phyloP scores from a whole-genome alignment of 345 rosid species.

The Draba incana region DNA sequence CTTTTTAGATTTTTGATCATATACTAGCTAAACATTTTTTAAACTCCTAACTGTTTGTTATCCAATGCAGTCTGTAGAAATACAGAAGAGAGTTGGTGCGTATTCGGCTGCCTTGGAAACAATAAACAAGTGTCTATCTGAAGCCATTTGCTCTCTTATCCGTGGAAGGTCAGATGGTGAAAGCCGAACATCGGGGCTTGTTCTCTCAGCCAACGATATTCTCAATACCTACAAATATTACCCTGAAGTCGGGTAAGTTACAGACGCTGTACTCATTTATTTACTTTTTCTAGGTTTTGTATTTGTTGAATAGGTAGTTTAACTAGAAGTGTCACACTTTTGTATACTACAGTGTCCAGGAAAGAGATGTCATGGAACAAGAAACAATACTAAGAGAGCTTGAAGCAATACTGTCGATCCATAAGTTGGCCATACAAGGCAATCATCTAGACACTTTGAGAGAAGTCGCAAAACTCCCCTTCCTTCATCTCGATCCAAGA shows the following conservation, averaged over 20 bases:
- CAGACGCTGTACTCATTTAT: neutral
- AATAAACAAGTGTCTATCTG: conserved; percentile 80
- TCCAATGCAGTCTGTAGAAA: conserved; percentile 63
- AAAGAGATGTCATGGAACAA: conserved; percentile 77
- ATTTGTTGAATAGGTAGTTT: neutral
- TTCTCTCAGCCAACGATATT: conserved; percentile 82
- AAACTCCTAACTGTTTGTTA: neutral
- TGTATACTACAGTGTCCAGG: conserved; percentile 67
- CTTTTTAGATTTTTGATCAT: conserved; percentile 28
- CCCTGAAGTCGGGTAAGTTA: conserved; percentile 67
- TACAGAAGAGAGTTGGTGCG: conserved; percentile 84
- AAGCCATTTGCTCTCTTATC: conserved; percentile 71
- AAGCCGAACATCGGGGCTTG: conserved; percentile 70
- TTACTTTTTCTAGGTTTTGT: neutral
- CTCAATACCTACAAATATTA: conserved; percentile 69
- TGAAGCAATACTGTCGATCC: conserved; percentile 80
- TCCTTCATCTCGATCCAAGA: conserved; percentile 86
- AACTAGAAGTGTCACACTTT: conserved; percentile 15
- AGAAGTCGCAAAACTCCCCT: conserved; percentile 79
- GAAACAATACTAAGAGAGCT: conserved; percentile 89
- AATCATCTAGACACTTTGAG: conserved; percentile 72
- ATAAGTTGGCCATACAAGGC: conserved; percentile 65
- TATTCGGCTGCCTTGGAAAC: conserved; percentile 83
- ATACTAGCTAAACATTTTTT: neutral
- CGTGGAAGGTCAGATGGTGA: conserved; percentile 92